Base-by-base conservation (phyloP, 768 basidiomycete species). In the Pluteus cervinus region DNA sequence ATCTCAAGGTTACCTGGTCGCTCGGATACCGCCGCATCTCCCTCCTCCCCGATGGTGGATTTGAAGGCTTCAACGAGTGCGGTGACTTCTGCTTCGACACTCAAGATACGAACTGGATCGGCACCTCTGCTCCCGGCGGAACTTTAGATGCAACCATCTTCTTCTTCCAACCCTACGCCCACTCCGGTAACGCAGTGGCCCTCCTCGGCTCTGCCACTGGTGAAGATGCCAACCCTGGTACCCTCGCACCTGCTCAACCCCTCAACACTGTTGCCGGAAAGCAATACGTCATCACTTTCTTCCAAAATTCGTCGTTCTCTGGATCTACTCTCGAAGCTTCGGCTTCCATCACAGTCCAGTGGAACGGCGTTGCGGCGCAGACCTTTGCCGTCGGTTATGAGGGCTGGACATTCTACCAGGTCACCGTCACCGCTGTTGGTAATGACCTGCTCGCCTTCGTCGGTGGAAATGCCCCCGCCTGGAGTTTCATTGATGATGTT, bases 401-500 rank as follows among this genome's bases (percentile, higher is more conserved):
- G 28, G 40, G 49, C 15, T 73, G 62, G 56, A 56, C 48, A 17
- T 63, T 58, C 47, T 59, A 57, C 43, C 49, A 62, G 32, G 55
- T 60, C 31, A 36, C 41, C 0, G 69, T 66, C 7, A 49, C 48
- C 1, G 69, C 53, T 5, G 44, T 39, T 14, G 65, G 66, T n/a
- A 56, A 50, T 21, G 66, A 68, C 39, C 46, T 53, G 11, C 51
- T 68, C 25, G 53, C 61, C 1, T 63, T 68, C 55, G 54, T 53
- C 26, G 71, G 71, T 18, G 69, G 68, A 1, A 51, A 48, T 8
- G 67, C 68, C 7, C 70, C 70, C 8, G 66, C 68, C 9, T 73
- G 66, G 65, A 59, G 61, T 11, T 73, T 70, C 53, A 53, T 73
- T 32, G 70, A 73, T 49, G 68, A 71, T 44, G 45, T 68, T 24